Base-by-base conservation (phyloP, 331 rosid genomes). In the Quercus tomentella region DNA sequence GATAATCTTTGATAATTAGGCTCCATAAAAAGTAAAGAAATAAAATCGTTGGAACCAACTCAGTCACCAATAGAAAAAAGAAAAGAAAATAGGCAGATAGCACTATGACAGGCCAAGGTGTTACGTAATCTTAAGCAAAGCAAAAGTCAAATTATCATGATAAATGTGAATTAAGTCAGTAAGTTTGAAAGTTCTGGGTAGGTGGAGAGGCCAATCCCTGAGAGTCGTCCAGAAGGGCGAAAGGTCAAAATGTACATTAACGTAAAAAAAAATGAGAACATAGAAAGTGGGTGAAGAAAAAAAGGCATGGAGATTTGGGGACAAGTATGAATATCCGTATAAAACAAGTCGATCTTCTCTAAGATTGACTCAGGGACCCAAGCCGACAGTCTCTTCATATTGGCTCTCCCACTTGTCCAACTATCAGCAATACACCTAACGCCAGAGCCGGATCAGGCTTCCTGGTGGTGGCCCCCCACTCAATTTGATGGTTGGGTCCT, bases 381-480 rank as follows among this genome's bases (percentile, higher is more conserved):
- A 23, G 51, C 80, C 76, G 66, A 57, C 72, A 68, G 7, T 16
- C 1, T 17, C 16, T 68, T 49, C 61, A 31, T 76, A 37, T 65
- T 55, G 72, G 56, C 66, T 45, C 23, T 45, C 77, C 76, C 72
- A 80, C 71, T n/a, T 55, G 22, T 67, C 52, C 72, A 15, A 5
- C 3, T 20, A 67, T 20, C 16, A 2, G 45, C 62, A 56, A 17
- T 31, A 57, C 76, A 68, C 61, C 41, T 20, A 56, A 69, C 84
- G 76, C 33, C 18, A 28, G 76, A 76, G 69, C 77, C 77, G 84
- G 84, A 81, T 70, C 67, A 22, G 76, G 75, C 72, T 26, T 71
- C 77, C 72, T 7, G 52, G 12, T 69, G 77, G 52, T 33, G 72
- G 28, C 52, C n/a, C 77, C 80, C 41, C 31, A 76, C 66, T 43